phyloP scores from a whole-genome alignment of 768 basidiomycete species.

The Pisolithus albus region DNA sequence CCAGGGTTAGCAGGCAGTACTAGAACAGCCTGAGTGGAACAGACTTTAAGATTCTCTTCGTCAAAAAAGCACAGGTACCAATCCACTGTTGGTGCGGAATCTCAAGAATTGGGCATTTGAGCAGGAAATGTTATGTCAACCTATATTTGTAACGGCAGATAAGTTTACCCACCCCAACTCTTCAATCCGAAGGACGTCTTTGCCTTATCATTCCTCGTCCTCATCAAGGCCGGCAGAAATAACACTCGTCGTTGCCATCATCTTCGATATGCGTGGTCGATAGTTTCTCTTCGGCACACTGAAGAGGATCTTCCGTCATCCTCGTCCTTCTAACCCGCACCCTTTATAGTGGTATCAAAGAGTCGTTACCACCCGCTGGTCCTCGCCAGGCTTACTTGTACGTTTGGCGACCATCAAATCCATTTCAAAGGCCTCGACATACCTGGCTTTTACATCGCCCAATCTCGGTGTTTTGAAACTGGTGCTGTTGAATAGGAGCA shows the following conservation, averaged over 20 bases:
- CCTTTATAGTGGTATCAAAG: conserved; percentile 29
- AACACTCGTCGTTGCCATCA: conserved; percentile 24
- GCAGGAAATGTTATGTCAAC: conserved; percentile 78
- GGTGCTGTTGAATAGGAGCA: conserved; percentile 48
- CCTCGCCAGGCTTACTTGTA: conserved; percentile 56
- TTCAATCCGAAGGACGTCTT: conserved; percentile 35
- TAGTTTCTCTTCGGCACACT: conserved; percentile 35
- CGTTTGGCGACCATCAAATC: conserved; percentile 72
- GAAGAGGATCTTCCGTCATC: conserved; percentile 28
- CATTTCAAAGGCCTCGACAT: conserved; percentile 69
- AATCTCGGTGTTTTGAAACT: conserved; percentile 62
- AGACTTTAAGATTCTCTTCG: conserved; percentile 47
- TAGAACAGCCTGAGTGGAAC: neutral
- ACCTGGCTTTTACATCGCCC: conserved; percentile 61
- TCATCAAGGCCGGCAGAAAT: conserved; percentile 18
- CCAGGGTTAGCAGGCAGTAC: neutral
- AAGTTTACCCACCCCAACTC: conserved; percentile 75
- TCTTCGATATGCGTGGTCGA: conserved; percentile 44
- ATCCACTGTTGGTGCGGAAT: conserved; percentile 75
- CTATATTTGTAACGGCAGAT: conserved; percentile 85
- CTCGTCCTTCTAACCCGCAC: conserved; percentile 20
- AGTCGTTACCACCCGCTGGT: conserved; percentile 68
- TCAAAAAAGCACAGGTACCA: conserved; percentile 83
- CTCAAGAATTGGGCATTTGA: conserved; percentile 78
- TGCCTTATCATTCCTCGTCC: conserved; percentile 26